Percentiles rank a stretch among this genome's conserved stretches.
Conservation (phyloP, 2,329 filamentous ascomycete species). For the Moelleriella libera region DNA sequence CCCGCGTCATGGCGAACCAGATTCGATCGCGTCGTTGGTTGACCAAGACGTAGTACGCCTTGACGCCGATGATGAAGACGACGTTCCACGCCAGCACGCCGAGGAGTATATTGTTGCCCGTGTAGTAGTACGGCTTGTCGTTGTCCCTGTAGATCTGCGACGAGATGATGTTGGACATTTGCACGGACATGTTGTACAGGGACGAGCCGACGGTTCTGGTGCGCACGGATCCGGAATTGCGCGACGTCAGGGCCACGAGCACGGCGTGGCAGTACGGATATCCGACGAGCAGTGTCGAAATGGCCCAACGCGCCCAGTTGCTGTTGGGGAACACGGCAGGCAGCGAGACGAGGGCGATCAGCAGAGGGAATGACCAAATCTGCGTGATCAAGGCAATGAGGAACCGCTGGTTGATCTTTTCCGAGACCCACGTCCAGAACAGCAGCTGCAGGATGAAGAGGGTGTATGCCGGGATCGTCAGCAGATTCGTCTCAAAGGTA, state of each 20-base stretch:
- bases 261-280: constrained; percentile 20
- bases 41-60: constrained; percentile 35
- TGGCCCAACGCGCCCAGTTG: constrained; percentile 16
- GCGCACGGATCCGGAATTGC: constrained; percentile 43
- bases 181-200: constrained; percentile 35
- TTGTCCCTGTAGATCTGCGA: constrained; percentile 24
- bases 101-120: constrained; percentile 36
- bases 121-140: constrained; percentile 15
- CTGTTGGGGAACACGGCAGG: constrained; percentile 9
- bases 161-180: constrained; percentile 17
- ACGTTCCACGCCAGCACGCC: constrained; percentile 33
- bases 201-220: constrained; percentile 43
- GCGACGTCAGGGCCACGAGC: constrained; percentile 40
- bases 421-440: constrained; percentile 27
- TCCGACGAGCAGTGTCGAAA: constrained; percentile 18
- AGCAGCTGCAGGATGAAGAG: constrained; percentile 24
- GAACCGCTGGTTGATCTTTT: constrained; percentile 22
- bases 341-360: constrained; percentile 28
- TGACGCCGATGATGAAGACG: constrained; percentile 30
- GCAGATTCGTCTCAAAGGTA: constrained; percentile 33
- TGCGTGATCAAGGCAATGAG: constrained; percentile 28
- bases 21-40: constrained; percentile 28
- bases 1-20: constrained; percentile 32
- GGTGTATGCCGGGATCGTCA: constrained; percentile 36
- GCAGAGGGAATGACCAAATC: constrained; percentile 39